Evolutionary conservation across 768 basidiomycete species (phyloP).

Genomic region (Hygrophorus russula): DNA sequence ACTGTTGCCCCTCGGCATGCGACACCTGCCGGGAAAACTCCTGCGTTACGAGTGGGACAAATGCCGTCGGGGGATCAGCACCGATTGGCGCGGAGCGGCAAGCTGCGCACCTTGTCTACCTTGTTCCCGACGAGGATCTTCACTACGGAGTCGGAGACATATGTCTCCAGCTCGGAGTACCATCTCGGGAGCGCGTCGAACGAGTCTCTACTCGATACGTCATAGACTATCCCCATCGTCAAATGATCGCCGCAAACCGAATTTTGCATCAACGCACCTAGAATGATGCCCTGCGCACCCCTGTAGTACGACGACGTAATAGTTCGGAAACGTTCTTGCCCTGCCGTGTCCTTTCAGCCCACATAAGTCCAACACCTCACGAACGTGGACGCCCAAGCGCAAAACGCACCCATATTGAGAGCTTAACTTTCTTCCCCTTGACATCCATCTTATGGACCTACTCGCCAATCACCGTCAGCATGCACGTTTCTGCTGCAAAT

Average conservation of each 20-base stretch:
- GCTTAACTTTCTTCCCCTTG: slow-evolving; percentile 74
- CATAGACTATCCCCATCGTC: slow-evolving; percentile 62
- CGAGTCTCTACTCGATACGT: slow-evolving; percentile 84
- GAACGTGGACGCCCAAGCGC: neutral
- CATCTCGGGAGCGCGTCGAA: slow-evolving; percentile 93
- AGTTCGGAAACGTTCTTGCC: slow-evolving; percentile 93
- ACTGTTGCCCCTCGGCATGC: slow-evolving; percentile 63
- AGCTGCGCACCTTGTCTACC: slow-evolving; percentile 63
- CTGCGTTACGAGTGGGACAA: slow-evolving; percentile 24
- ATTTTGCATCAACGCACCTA: slow-evolving; percentile 31
- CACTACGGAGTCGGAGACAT: slow-evolving; percentile 75
- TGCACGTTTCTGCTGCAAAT: neutral
- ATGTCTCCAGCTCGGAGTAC: slow-evolving; percentile 90
- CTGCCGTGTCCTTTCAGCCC: slow-evolving; percentile 82
- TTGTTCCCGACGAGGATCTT: slow-evolving; percentile 96
- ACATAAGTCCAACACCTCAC: neutral
- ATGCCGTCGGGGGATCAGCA: too few relatives aligned
- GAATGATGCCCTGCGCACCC: slow-evolving; percentile 74
- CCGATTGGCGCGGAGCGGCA: neutral
- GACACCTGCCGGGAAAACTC: slow-evolving; percentile 87
- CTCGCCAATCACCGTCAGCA: neutral
- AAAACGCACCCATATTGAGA: slow-evolving; percentile 89
- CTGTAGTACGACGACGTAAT: slow-evolving; percentile 95
- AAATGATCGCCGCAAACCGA: too few relatives aligned
- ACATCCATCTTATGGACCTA: slow-evolving; percentile 86